A percentile compares a stretch with the other conserved stretches of the same genome.
phyloP scores from a whole-genome alignment of 805 yeast genomes.

The Starmerella khaoyaiensis region DNA sequence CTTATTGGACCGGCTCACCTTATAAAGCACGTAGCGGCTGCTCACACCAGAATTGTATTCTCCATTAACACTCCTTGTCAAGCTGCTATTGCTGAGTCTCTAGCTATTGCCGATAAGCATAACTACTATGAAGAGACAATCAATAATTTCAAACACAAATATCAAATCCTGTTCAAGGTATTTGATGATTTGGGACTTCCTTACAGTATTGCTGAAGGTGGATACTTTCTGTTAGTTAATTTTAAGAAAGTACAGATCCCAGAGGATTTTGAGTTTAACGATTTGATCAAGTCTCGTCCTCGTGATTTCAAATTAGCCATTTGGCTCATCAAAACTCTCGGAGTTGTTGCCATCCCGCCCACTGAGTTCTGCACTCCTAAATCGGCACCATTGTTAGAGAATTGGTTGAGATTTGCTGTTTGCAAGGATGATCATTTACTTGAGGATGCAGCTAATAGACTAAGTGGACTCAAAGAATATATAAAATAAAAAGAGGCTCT shows the following conservation, averaged over 20 bases:
- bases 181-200: slow-evolving; percentile 84
- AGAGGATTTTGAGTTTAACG: slow-evolving; percentile 55
- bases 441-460: slow-evolving; percentile 67
- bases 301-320: slow-evolving; percentile 80
- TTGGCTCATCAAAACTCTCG: slow-evolving; percentile 85
- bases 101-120: slow-evolving; percentile 45
- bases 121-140: slow-evolving; percentile 62
- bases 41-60: slow-evolving; percentile 91
- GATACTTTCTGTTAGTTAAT: slow-evolving; percentile 83
- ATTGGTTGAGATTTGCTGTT: slow-evolving; percentile 83
- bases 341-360: slow-evolving; percentile 95
- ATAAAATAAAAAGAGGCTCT: slow-evolving; percentile 23
- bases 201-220: slow-evolving; percentile 84
- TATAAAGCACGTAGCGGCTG: slow-evolving; percentile 67
- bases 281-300: slow-evolving; percentile 51
- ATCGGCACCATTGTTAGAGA: slow-evolving; percentile 65
- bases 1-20: slow-evolving; percentile 75
- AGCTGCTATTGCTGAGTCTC: slow-evolving; percentile 76
- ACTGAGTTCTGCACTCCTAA: slow-evolving; percentile 76
- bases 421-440: slow-evolving; percentile 81
- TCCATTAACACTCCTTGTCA: slow-evolving; percentile 84
- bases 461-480: slow-evolving; percentile 56
- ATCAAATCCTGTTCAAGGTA: slow-evolving; percentile 54
- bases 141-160: slow-evolving; percentile 55
- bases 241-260: slow-evolving; percentile 75